Conservation (phyloP, 2,329 filamentous ascomycete genomes). For the Thielaviopsis populi region DNA sequence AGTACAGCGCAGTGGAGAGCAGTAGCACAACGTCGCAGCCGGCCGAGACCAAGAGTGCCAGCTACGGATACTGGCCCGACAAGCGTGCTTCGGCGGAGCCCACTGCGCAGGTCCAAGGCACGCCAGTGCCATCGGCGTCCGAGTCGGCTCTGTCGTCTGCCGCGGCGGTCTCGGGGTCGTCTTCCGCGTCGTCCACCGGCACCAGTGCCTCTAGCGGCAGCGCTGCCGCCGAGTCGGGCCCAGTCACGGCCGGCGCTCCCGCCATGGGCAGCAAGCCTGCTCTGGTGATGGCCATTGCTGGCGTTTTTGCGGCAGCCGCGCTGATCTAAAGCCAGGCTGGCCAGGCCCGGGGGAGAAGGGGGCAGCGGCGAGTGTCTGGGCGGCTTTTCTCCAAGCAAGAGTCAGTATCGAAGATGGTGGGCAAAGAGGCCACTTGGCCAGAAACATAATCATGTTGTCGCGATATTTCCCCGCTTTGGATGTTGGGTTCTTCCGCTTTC, state of each 20-base stretch:
- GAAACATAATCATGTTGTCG: neutral
- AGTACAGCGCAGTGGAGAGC: neutral
- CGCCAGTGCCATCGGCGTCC: no score
- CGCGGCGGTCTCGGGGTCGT: neutral
- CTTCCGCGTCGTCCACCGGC: neutral
- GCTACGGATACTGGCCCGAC: neutral
- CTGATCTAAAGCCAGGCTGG: neutral
- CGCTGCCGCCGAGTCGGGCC: neutral
- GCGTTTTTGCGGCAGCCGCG: neutral
- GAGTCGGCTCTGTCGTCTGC: neutral
- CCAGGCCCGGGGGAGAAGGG: no score
- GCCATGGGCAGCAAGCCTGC: neutral
- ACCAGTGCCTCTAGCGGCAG: neutral
- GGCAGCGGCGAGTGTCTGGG: neutral
- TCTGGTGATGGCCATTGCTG: neutral
- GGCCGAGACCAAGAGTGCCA: neutral
- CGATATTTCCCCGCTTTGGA: neutral
- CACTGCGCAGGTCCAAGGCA: neutral
- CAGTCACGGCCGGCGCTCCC: neutral
- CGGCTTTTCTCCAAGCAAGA: no score
- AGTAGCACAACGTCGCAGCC: neutral
- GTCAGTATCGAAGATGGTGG: neutral
- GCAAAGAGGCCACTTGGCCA: neutral
- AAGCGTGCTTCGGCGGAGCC: neutral
- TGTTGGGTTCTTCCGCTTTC: neutral